Evolutionary conservation across 106 monocot genomes (phyloP).

Genomic region (Posidonia australis): DNA sequence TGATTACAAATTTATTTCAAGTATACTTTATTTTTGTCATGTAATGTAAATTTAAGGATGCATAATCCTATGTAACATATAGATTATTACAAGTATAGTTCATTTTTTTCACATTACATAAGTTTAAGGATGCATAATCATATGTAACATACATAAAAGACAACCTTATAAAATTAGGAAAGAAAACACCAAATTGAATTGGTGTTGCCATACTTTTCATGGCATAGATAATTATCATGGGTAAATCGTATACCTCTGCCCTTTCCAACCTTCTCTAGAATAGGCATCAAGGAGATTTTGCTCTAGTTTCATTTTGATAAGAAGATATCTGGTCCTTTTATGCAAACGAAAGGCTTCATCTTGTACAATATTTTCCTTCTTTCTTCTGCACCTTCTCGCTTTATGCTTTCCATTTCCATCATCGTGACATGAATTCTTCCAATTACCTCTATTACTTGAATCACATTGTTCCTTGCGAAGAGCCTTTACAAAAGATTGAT

Average conservation of each 20-base stretch:
- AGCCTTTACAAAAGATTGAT: slow-evolving; percentile 6
- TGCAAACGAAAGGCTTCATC: slow-evolving; percentile 67
- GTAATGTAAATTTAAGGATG: no score
- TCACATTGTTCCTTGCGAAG: not conserved
- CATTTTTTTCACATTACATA: no score
- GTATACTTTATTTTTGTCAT: no score
- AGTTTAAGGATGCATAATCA: no score
- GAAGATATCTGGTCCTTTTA: slow-evolving; percentile 63
- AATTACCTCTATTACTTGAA: slow-evolving; percentile 2
- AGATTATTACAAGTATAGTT: no score
- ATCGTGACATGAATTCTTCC: slow-evolving; percentile 8
- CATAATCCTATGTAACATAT: no score
- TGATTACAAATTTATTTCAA: no score
- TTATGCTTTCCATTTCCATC: slow-evolving; percentile 5
- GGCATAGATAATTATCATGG: not conserved
- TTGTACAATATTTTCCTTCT: slow-evolving; percentile 30
- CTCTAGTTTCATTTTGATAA: slow-evolving; percentile 76
- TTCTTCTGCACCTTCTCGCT: slow-evolving; percentile 32
- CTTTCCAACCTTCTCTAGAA: slow-evolving; percentile 88
- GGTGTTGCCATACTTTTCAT: no score
- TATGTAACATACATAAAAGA: no score
- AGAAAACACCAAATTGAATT: no score
- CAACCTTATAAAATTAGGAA: no score
- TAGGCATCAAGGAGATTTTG: slow-evolving; percentile 88
- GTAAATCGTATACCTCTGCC: slow-evolving; percentile 44